Evolutionary conservation across 2,329 filamentous ascomycete genomes (phyloP).

Genomic region (Purpureocillium takamizusanense): DNA sequence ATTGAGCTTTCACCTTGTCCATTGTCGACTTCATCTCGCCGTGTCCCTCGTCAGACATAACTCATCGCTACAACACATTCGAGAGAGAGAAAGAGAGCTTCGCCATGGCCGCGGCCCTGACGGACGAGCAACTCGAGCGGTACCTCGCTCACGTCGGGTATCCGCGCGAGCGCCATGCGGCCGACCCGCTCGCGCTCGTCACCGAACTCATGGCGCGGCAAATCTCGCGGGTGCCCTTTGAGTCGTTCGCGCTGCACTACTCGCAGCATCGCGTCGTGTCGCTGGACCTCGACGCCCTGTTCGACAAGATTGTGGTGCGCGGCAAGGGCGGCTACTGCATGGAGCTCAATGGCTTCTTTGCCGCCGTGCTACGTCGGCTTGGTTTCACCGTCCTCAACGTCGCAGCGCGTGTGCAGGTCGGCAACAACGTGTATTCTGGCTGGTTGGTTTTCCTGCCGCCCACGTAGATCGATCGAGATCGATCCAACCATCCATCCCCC

Average conservation of each 20-base stretch:
- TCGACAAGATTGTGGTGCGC: constrained; percentile 32
- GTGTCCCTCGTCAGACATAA: no score
- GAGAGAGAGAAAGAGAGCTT: no score
- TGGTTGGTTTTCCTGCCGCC: no score
- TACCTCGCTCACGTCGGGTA: constrained; percentile 21
- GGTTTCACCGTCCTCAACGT: constrained; percentile 40
- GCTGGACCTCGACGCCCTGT: constrained; percentile 31
- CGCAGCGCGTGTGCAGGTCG: constrained; percentile 31
- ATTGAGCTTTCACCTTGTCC: no score
- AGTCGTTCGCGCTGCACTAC: constrained; percentile 45
- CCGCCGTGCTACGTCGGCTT: constrained; percentile 34
- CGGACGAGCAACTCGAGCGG: constrained; percentile 16
- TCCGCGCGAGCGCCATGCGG: constrained; percentile 10
- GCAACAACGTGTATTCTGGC: constrained; percentile 10
- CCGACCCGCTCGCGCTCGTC: constrained; percentile 19
- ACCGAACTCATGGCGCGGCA: constrained; percentile 27
- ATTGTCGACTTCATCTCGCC: no score
- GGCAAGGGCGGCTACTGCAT: constrained; percentile 46
- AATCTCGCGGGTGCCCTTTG: constrained; percentile 42
- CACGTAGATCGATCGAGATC: no score
- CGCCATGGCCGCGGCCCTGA: neutral
- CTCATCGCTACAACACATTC: constrained; percentile 1
- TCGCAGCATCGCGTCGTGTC: constrained; percentile 22
- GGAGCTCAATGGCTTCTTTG: constrained; percentile 37
- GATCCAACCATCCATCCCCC: no score